Conservation (phyloP, 371 early-diverging fungal genomes). For the Mortierella sp. region DNA sequence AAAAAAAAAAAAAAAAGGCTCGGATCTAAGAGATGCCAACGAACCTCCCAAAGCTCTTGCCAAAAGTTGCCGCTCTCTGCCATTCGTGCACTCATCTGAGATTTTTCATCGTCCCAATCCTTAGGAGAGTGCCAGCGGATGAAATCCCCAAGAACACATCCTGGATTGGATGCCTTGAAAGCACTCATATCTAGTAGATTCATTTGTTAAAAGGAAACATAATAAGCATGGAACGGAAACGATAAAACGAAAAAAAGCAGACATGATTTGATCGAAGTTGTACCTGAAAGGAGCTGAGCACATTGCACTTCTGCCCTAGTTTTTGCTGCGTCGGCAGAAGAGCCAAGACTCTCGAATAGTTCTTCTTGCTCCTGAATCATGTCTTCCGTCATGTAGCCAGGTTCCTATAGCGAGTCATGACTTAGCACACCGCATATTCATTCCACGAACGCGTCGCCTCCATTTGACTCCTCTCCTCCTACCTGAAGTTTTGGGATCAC, state of each 20-base stretch:
- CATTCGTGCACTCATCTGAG: slow-evolving; percentile 83
- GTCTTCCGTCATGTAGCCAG: slow-evolving; percentile 89
- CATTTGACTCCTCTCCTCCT: slow-evolving; percentile 1
- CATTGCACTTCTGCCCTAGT: slow-evolving; percentile 82
- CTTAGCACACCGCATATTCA: neutral
- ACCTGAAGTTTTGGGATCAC: slow-evolving; percentile 79
- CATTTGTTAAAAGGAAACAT: neutral
- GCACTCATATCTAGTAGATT: slow-evolving; percentile 61
- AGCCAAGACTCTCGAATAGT: slow-evolving; percentile 79
- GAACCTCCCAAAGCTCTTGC: slow-evolving; percentile 86
- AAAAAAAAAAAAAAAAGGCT: neutral
- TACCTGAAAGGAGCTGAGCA: slow-evolving; percentile 78
- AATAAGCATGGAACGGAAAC: neutral
- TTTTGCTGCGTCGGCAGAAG: slow-evolving; percentile 74
- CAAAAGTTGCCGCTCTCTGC: slow-evolving; percentile 82
- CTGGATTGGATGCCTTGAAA: slow-evolving; percentile 67
- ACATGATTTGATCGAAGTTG: neutral
- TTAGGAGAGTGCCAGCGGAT: slow-evolving; percentile 95
- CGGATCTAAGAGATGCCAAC: neutral
- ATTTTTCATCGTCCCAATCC: slow-evolving; percentile 72
- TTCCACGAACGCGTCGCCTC: neutral
- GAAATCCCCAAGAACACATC: slow-evolving; percentile 83
- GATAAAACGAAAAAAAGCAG: too few species aligned
- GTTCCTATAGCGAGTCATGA: slow-evolving; percentile 55
- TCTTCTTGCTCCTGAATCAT: slow-evolving; percentile 85